Conservation (phyloP, 176 grass and related monocot genomes). For the Saccharum spontaneum region DNA sequence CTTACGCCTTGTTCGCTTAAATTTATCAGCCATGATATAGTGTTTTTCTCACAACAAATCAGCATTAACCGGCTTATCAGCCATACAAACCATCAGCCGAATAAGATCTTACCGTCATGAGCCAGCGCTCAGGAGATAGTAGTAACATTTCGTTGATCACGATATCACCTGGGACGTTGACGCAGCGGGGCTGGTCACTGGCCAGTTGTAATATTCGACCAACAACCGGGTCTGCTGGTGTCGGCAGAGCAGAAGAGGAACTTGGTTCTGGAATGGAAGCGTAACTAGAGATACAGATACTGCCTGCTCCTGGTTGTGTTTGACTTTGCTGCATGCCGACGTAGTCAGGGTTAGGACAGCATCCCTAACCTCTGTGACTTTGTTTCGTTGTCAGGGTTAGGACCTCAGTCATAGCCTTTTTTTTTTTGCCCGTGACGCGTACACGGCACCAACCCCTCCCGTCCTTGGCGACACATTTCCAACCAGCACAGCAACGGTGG, state of each 20-base stretch:
- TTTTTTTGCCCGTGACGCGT: not conserved
- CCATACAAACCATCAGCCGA: too few species aligned
- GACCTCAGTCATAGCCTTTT: not conserved
- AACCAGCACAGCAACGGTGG: not conserved
- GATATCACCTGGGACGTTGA: not conserved
- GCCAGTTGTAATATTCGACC: not conserved
- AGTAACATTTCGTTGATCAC: not conserved
- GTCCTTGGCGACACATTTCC: not conserved
- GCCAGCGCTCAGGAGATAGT: not conserved
- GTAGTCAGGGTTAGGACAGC: too few species aligned
- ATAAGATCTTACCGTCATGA: not conserved
- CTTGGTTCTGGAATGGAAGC: not conserved
- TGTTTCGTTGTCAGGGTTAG: not conserved
- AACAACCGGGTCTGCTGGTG: not conserved
- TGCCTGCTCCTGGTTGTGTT: not conserved
- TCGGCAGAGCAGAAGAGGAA: not conserved
- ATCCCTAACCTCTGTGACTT: not conserved
- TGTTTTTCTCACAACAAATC: too few species aligned
- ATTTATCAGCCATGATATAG: too few species aligned
- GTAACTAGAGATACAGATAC: too few species aligned
- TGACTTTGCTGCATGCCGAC: not conserved
- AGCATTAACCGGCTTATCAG: too few species aligned
- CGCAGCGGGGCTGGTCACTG: too few species aligned
- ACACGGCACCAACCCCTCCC: conserved; percentile 1
- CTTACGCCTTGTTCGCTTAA: too few species aligned